Evolutionary conservation across 345 rosid genomes (phyloP), one percentile per base, ranked within the genome.

Genomic region (Bruguiera parviflora): DNA sequence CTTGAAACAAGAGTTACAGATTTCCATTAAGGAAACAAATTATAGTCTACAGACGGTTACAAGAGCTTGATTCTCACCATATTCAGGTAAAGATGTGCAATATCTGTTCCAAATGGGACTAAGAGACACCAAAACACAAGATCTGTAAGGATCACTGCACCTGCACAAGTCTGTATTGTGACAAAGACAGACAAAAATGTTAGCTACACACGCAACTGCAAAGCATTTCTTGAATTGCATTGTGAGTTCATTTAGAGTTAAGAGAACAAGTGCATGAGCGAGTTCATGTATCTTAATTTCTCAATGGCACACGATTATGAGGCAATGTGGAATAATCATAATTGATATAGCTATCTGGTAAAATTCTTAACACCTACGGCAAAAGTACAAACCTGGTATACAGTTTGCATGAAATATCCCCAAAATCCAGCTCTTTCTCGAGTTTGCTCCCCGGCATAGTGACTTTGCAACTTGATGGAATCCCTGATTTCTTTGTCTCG

Each of bases 81-180:
- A 77, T 88, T 82, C 57, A 94, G 78, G 59, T 84, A 78, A 65
- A 89, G 82, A 76, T 83, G 98, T 22, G 77, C 59, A 33, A 8
- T 9, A 51, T 79, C 78, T 5, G 98, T 84, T 64, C 83, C 25
- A 75, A 87, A 85, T 2, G 97, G 98, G 66, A 86, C 90, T 47
- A 94, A 75, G 6, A 91, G 28, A 39, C 86, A 64, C 97, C 98
- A 94, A 75, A 89, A 89, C 43, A 91, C 71, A 25, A 86, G 31
- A 73, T 91, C 97, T 9, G 98, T 91, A 1, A 88, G 68, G 77
- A 94, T 77, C 4, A 87, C 87, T 46, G 98, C 96, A 5, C 98
- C 98, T 67, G 86, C 95, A 74, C 87, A 77, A 66, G 92, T 80
- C 97, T 94, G 75, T 64, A 31, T 31, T 7, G 59, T 63, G 65